These are phyloP conservation scores for Fremontodendron californicum DNA, from an alignment of 345 rosid species.

Conservation along the genomic window DNA sequence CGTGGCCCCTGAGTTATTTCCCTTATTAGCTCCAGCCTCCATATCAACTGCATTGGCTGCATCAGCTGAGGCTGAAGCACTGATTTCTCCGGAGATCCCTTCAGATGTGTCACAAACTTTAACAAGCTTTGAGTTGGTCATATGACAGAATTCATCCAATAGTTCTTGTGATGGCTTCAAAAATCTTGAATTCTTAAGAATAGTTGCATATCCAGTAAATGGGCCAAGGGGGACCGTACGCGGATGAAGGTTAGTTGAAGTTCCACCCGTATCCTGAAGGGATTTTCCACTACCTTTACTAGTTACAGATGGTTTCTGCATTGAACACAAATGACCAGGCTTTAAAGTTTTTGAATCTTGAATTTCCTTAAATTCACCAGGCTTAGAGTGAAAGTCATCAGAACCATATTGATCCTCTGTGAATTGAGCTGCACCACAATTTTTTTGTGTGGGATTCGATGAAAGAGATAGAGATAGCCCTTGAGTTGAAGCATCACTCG, in stretches of 20 bases:
- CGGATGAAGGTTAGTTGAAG: slow-evolving; percentile 22
- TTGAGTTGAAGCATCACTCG: slow-evolving; percentile 27
- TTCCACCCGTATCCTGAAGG: slow-evolving; percentile 26
- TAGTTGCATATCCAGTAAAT: slow-evolving; percentile 65
- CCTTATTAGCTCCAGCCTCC: slow-evolving; percentile 10
- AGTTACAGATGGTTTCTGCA: slow-evolving; percentile 23
- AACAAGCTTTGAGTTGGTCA: slow-evolving; percentile 11
- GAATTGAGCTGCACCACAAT: slow-evolving; percentile 11
- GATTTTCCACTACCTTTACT: slow-evolving; percentile 29
- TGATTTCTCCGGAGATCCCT: slow-evolving; percentile 24
- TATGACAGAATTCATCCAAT: slow-evolving; percentile 40
- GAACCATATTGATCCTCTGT: slow-evolving; percentile 20
- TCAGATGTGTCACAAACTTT: slow-evolving; percentile 12
- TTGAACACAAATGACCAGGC: slow-evolving; percentile 5
- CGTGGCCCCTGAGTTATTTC: slow-evolving; percentile 13
- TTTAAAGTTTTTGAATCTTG: slow-evolving; percentile 18
- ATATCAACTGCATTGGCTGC: slow-evolving; percentile 10
- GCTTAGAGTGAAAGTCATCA: slow-evolving; percentile 8
- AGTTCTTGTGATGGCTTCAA: slow-evolving; percentile 52
- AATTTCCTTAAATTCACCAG: slow-evolving; percentile 15
- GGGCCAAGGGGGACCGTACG: slow-evolving; percentile 64
- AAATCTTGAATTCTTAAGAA: slow-evolving; percentile 57
- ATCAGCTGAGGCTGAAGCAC: slow-evolving; percentile 20
- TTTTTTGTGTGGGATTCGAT: slow-evolving; percentile 29
- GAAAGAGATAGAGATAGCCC: slow-evolving; percentile 56